A percentile compares a stretch with the other conserved stretches of the same genome.
Conservation (phyloP, 345 rosid genomes). For the Populus davidiana region DNA sequence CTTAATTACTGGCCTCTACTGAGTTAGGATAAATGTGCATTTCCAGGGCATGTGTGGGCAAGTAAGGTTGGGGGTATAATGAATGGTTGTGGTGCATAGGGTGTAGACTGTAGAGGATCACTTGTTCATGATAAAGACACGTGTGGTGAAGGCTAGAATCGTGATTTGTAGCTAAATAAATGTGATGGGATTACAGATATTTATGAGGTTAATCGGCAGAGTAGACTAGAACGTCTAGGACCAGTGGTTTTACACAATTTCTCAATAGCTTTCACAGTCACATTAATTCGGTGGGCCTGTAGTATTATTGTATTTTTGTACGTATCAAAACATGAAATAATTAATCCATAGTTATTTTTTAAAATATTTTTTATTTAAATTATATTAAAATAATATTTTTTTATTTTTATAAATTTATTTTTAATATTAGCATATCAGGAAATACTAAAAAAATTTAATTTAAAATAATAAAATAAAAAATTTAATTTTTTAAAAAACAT, state of each 20-base stretch:
- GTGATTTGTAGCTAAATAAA: neutral
- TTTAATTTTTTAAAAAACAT: too few relatives aligned
- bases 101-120: neutral
- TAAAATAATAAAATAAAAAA: too few relatives aligned
- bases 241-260: neutral
- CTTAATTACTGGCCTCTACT: neutral
- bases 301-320: neutral
- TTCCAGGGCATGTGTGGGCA: neutral
- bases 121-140: slow-evolving; percentile 15
- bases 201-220: neutral
- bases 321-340: too few relatives aligned
- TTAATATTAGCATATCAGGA: too few relatives aligned
- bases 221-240: neutral
- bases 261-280: neutral
- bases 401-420: too few relatives aligned
- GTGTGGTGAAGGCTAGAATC: neutral
- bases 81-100: neutral
- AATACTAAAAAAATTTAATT: too few relatives aligned
- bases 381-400: too few relatives aligned
- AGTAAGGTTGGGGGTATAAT: neutral
- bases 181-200: neutral
- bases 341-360: too few relatives aligned
- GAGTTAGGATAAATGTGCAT: neutral
- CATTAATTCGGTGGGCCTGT: neutral
- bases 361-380: too few relatives aligned